Evolutionary conservation across 192 early-diverging fungal species (phyloP).

Genomic region (Podila epigama): DNA sequence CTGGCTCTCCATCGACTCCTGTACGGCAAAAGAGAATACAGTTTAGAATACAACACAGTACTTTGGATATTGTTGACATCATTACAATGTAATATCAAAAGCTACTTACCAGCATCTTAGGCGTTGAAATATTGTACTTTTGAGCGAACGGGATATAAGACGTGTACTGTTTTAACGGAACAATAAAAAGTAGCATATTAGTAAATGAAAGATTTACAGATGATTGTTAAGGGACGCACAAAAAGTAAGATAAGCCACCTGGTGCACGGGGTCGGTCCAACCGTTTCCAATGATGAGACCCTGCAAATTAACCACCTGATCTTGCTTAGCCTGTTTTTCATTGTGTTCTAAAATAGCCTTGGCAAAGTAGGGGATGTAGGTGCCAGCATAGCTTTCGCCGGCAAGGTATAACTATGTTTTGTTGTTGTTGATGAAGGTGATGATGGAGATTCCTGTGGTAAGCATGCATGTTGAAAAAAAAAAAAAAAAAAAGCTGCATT

Average conservation of each 20-base stretch:
- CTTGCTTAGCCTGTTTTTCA: conserved; percentile 9
- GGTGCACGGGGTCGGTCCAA: conserved; percentile 67
- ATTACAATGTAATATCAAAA: too few species aligned
- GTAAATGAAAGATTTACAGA: not conserved
- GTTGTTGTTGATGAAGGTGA: too few species aligned
- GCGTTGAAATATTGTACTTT: conserved; percentile 14
- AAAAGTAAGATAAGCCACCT: conserved; percentile 45
- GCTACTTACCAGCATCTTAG: conserved; percentile 23
- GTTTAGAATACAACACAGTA: too few species aligned
- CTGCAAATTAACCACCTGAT: conserved; percentile 54
- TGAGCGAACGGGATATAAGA: conserved; percentile 25
- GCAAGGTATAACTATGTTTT: conserved; percentile 65
- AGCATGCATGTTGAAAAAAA: too few species aligned
- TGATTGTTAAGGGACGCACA: not conserved
- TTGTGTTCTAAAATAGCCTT: conserved; percentile 44
- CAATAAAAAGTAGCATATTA: not conserved
- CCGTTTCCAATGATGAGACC: conserved; percentile 70
- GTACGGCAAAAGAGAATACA: too few species aligned
- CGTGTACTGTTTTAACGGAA: too few species aligned
- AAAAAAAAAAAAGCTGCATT: too few species aligned
- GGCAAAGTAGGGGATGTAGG: conserved; percentile 68
- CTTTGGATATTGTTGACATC: too few species aligned
- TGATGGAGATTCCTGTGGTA: too few species aligned
- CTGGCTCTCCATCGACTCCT: not conserved
- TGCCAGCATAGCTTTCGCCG: conserved; percentile 71